A percentile compares a stretch with the other conserved stretches of the same genome.
Conservation (phyloP, 139 green algal genomes). For the Mesostigma viride region DNA sequence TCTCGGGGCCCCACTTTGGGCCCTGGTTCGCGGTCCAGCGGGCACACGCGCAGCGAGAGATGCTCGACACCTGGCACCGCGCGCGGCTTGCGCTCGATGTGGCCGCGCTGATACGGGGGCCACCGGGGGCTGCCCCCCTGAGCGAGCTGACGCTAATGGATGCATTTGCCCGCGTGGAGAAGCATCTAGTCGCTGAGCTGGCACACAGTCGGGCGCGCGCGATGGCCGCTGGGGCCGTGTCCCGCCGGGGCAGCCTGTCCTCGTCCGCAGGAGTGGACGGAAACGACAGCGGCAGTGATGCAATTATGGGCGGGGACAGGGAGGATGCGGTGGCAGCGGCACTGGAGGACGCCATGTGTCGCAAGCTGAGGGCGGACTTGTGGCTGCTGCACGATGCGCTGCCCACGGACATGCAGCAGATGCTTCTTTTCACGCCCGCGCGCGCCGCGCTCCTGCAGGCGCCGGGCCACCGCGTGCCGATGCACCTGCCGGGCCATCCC, state of each 20-base stretch:
- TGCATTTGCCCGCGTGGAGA: slow-evolving; percentile 16
- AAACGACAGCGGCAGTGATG: no score
- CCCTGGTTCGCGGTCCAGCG: slow-evolving; percentile 51
- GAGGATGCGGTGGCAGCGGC: no score
- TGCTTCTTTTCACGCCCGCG: slow-evolving; percentile 15
- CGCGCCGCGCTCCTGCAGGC: slow-evolving; percentile 6
- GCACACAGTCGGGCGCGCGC: slow-evolving; percentile 3
- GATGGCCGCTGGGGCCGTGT: no score
- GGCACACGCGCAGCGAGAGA: slow-evolving; percentile 15
- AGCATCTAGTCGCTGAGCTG: slow-evolving; percentile 11
- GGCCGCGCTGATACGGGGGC: no score
- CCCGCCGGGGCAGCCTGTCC: no score
- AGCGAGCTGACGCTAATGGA: slow-evolving; percentile 21
- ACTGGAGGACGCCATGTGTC: background rate
- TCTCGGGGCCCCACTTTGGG: slow-evolving; percentile 49
- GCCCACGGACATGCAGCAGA: slow-evolving; percentile 23
- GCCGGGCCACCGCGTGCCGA: background rate
- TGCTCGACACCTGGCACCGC: background rate
- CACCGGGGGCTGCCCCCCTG: no score
- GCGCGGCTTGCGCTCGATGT: no score
- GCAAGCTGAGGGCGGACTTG: slow-evolving; percentile 21
- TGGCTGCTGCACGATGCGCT: slow-evolving; percentile 12
- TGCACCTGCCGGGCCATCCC: background rate
- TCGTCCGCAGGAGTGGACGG: no score
- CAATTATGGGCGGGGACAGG: no score